Evolutionary conservation across 2,329 filamentous ascomycete genomes (phyloP).

Genomic region (Ophiostoma himal-ulmi): DNA sequence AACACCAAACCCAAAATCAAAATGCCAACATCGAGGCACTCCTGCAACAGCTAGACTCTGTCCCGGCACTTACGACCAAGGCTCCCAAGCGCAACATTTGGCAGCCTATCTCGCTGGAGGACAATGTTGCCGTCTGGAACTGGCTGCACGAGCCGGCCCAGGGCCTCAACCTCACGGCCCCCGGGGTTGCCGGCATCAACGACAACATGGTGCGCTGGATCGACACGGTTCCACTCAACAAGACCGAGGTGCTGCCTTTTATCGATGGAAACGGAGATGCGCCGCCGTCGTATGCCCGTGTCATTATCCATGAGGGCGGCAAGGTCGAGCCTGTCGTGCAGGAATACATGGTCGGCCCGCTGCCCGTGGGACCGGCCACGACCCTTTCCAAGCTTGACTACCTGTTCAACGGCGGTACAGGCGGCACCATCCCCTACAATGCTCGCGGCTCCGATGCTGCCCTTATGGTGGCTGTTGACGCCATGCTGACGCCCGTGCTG

Average conservation of each 20-base stretch:
- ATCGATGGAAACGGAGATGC: constrained; percentile 35
- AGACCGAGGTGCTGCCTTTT: constrained; percentile 42
- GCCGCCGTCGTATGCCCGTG: constrained; percentile 42
- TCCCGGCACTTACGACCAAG: constrained; percentile 14
- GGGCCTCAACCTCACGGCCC: constrained; percentile 42
- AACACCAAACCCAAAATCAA: not conserved
- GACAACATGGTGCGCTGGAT: constrained; percentile 45
- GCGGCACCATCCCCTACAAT: constrained; percentile 35
- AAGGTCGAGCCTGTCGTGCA: constrained; percentile 40
- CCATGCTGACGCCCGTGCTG: constrained; percentile 35
- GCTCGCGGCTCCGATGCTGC: constrained; percentile 34
- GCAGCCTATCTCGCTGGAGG: constrained; percentile 38
- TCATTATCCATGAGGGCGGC: constrained; percentile 42
- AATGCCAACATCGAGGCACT: not conserved
- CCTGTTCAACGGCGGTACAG: constrained; percentile 40
- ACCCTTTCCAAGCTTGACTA: constrained; percentile 38
- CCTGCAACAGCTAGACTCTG: constrained; percentile 4
- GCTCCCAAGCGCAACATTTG: constrained; percentile 40
- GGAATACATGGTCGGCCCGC: constrained; percentile 46
- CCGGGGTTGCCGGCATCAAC: constrained; percentile 34
- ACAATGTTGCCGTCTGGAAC: constrained; percentile 41
- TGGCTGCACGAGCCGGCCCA: constrained; percentile 37
- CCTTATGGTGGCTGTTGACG: constrained; percentile 32
- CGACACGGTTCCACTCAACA: constrained; percentile 45
- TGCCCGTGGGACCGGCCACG: constrained; percentile 39